Evolutionary conservation across 495 filamentous ascomycete genomes (phyloP), one percentile per base, ranked within the genome.

Genomic region (Lichina pygmaea): DNA sequence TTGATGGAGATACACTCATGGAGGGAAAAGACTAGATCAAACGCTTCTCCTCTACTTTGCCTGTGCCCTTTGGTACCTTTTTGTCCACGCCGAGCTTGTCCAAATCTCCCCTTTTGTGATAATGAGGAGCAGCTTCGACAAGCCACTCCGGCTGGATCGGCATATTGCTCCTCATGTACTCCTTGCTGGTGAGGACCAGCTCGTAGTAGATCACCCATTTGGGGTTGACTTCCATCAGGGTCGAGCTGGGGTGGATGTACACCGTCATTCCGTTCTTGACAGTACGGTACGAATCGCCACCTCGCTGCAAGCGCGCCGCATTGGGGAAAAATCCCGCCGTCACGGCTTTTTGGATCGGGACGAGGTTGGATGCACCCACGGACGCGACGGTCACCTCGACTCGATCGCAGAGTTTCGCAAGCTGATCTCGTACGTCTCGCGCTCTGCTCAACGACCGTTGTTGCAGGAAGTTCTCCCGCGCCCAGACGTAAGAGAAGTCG

Each of bases 281-380:
- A 6, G 86, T 94, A n/a, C 86, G 69, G 59, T 95, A 97, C 42
- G 73, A 78, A 50, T 93, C 82, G 9, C 89, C 91, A 6, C 75
- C 79, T 33, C 78, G 68, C 58, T 91, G 79, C 42, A 97, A 56
- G 8, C 84, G 63, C 3, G 91, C 89, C 0, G 89, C 85, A 52
- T 97, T 93, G 6, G 84, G 75, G 65, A 97, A 95, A 67, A 93
- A 97, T 1, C 91, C 89, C 0, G 82, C 70, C 3, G 83, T 86
- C 24, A 97, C 66, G 9, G 91, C 81, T 49, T 91, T 85, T 49
- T 82, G 75, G 46, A 95, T 81, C 0, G 82, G 77, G 8, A 72
- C 61, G 24, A 78, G 57, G 57, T 94, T 82, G 33, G 60, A 64
- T 7, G 77, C 60, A 2, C 82, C 84, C 45, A 70, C 73, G 0